Conservation (phyloP, 805 yeast genomes). For the Candida yuanshanica region DNA sequence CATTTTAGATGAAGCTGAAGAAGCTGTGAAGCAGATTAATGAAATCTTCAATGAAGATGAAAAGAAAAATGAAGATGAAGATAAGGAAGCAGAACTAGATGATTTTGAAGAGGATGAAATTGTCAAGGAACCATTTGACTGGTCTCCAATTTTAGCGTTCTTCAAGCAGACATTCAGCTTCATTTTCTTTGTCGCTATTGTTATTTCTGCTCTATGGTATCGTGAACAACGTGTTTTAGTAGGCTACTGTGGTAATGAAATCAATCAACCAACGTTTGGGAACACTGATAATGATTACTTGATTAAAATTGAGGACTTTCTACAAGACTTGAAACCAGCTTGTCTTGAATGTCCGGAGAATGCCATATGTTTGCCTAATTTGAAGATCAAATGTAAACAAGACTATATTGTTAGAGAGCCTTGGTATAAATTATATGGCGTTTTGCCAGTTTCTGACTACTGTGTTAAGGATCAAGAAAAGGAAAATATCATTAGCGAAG, state of each 20-base stretch:
- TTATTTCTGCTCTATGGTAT: conserved; percentile 50
- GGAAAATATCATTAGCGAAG: conserved; percentile 58
- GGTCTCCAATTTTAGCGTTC: conserved; percentile 9
- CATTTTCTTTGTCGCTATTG: conserved; percentile 30
- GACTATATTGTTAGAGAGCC: conserved; percentile 52
- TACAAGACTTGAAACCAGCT: conserved; percentile 47
- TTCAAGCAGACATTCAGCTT: conserved; percentile 27
- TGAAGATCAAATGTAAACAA: conserved; percentile 62
- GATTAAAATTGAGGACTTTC: conserved; percentile 34
- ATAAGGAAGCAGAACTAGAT: conserved; percentile 10
- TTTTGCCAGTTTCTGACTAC: conserved; percentile 53
- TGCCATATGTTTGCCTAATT: conserved; percentile 62
- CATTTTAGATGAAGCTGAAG: conserved; percentile 24
- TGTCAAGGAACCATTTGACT: conserved; percentile 1
- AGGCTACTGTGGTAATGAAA: conserved; percentile 74
- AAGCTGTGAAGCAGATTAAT: conserved; percentile 22
- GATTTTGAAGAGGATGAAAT: conserved; percentile 4
- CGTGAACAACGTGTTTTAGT: conserved; percentile 53
- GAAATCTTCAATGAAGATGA: conserved; percentile 13
- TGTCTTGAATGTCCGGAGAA: conserved; percentile 81
- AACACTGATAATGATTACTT: conserved; percentile 27
- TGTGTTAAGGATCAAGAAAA: conserved; percentile 75
- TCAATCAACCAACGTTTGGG: conserved; percentile 37
- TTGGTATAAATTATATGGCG: conserved; percentile 48
- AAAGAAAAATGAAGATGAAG: conserved; percentile 5